A percentile compares a stretch with the other conserved stretches of the same genome.
Evolutionary conservation across 495 filamentous ascomycete species (phyloP).

Genomic region (Annulohypoxylon maeteangense): DNA sequence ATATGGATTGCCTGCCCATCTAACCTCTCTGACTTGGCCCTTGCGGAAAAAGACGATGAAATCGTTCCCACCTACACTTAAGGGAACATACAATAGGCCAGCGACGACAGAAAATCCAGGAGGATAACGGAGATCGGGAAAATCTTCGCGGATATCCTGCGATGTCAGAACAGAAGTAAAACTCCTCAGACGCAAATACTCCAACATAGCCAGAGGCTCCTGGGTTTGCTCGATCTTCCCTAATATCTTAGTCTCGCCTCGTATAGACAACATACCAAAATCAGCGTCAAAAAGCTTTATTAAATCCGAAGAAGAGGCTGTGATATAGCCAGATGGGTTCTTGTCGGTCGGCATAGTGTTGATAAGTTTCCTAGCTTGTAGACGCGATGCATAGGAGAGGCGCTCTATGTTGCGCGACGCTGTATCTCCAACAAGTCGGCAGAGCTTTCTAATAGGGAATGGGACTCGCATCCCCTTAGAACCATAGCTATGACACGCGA

Average conservation of each 20-base stretch:
- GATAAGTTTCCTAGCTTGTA: slow-evolving; percentile 84
- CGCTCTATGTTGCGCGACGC: slow-evolving; percentile 91
- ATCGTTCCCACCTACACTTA: slow-evolving; percentile 79
- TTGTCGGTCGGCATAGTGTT: slow-evolving; percentile 80
- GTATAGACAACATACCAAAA: slow-evolving; percentile 86
- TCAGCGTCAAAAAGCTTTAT: slow-evolving; percentile 89
- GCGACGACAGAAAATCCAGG: slow-evolving; percentile 85
- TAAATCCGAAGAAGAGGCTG: slow-evolving; percentile 89
- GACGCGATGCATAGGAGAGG: slow-evolving; percentile 83
- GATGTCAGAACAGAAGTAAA: slow-evolving; percentile 82
- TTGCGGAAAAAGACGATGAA: slow-evolving; percentile 94
- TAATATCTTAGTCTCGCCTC: slow-evolving; percentile 87
- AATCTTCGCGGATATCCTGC: slow-evolving; percentile 81
- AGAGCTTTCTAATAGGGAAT: slow-evolving; percentile 94
- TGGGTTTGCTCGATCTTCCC: slow-evolving; percentile 80
- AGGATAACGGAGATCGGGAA: slow-evolving; percentile 81
- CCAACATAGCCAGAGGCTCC: slow-evolving; percentile 85
- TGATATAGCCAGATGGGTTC: slow-evolving; percentile 91
- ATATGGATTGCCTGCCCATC: slow-evolving; percentile 95
- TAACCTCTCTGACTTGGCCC: slow-evolving; percentile 80
- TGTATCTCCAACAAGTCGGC: slow-evolving; percentile 87
- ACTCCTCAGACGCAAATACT: slow-evolving; percentile 81
- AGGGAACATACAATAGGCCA: slow-evolving; percentile 83
- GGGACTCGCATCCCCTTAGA: slow-evolving; percentile 84
- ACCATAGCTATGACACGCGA: slow-evolving; percentile 88